Evolutionary conservation across 208 protist genomes (phyloP).

Genomic region (Naegleria lovaniensis): DNA sequence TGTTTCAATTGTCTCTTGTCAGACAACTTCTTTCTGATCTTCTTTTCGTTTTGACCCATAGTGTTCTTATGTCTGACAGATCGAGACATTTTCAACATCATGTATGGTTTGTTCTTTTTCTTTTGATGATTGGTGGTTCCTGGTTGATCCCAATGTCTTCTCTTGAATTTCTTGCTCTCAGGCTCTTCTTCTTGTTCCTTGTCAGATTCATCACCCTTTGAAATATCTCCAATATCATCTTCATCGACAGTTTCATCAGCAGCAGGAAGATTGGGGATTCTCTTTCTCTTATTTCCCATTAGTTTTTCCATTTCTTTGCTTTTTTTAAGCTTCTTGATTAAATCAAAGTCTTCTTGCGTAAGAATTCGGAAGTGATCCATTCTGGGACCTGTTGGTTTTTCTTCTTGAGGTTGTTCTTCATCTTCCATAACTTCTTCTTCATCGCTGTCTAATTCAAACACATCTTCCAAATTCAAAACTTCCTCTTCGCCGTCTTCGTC

Average conservation of each 20-base stretch:
- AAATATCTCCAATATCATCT: background rate
- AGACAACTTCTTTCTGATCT: background rate
- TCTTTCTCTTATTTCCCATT: background rate
- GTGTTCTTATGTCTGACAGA: background rate
- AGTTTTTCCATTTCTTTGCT: background rate
- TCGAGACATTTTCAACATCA: background rate
- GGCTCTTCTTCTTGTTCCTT: background rate
- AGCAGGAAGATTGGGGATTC: background rate
- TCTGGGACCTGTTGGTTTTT: background rate
- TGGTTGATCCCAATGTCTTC: background rate
- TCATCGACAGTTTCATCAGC: background rate
- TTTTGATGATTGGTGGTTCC: background rate
- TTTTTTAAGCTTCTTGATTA: conserved; percentile 2
- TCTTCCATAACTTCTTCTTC: conserved; percentile 5
- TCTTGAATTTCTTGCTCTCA: background rate
- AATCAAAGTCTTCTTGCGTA: background rate
- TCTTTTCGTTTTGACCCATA: conserved; percentile 12
- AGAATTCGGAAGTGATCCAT: background rate
- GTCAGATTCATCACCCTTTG: background rate
- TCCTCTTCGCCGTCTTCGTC: background rate
- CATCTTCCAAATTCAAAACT: background rate
- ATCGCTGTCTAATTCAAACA: background rate
- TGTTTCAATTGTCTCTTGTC: background rate
- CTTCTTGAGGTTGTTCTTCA: background rate
- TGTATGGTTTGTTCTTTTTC: conserved; percentile 21